These are phyloP conservation scores for Clitopilus hobsonii DNA, from an alignment of 768 basidiomycete genomes.

Conservation along the genomic window DNA sequence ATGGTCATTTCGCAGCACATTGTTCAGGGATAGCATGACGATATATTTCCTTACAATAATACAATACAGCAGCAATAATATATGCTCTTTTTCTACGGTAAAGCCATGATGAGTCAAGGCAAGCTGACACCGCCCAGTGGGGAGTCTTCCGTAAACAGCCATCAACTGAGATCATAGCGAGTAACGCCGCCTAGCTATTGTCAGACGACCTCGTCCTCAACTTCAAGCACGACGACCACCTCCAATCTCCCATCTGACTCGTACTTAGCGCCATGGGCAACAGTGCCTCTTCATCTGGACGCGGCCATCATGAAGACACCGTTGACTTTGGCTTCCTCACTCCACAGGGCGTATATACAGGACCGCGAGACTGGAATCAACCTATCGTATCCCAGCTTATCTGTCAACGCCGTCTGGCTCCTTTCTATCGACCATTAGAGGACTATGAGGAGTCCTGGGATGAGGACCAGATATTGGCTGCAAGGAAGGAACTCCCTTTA, in stretches of 20 bases:
- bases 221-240: conserved; percentile 1
- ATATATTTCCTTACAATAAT: neutral
- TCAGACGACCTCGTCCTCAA: conserved; percentile 12
- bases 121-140: conserved; percentile 18
- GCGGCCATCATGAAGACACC: conserved; percentile 72
- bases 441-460: conserved; percentile 90
- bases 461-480: conserved; percentile 79
- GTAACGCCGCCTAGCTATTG: conserved; percentile 5
- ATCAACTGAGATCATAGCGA: conserved; percentile 28
- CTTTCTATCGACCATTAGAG: conserved; percentile 94
- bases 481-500: conserved; percentile 65
- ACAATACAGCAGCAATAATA: neutral
- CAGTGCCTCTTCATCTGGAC: conserved; percentile 69
- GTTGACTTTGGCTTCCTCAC: conserved; percentile 80
- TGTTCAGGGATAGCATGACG: too few relatives aligned
- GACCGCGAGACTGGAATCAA: conserved; percentile 86
- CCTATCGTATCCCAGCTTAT: conserved; percentile 84
- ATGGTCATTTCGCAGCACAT: too few relatives aligned
- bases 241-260: neutral
- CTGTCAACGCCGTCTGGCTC: conserved; percentile 81
- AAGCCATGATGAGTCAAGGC: conserved; percentile 7
- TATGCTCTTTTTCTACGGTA: too few relatives aligned
- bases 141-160: conserved; percentile 24
- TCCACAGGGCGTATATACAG: conserved; percentile 86
- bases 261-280: conserved; percentile 61